These are phyloP conservation scores for Mycena belliarum DNA, from an alignment of 768 basidiomycete species.

Conservation along the genomic window DNA sequence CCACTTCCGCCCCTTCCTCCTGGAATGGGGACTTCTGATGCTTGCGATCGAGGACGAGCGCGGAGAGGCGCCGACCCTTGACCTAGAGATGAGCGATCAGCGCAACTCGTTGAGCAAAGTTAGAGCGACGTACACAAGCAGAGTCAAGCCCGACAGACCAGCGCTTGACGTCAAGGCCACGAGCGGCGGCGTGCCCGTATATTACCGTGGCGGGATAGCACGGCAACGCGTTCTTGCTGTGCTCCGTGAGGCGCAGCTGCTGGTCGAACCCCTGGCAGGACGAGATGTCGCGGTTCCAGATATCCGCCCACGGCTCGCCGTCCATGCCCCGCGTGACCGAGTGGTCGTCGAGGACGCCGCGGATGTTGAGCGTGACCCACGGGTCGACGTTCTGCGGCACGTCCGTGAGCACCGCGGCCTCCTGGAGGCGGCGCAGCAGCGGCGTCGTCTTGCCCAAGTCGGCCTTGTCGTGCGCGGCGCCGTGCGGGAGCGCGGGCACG, in stretches of 20 bases:
- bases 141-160: constrained; percentile 88
- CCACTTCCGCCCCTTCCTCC: constrained; percentile 14
- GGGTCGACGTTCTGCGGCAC: constrained; percentile 79
- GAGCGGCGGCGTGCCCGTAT: constrained; percentile 83
- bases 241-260: constrained; percentile 19
- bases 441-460: constrained; percentile 20
- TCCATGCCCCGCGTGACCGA: constrained; percentile 45
- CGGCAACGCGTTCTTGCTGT: constrained; percentile 38
- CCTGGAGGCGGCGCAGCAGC: constrained; percentile 59
- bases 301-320: constrained; percentile 73
- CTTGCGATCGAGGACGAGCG: constrained; percentile 9
- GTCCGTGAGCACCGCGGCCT: constrained; percentile 61
- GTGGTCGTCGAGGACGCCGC: constrained; percentile 49
- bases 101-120: neutral
- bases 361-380: constrained; percentile 76
- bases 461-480: constrained; percentile 3
- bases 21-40: neutral
- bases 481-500: constrained; percentile 42
- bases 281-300: constrained; percentile 71
- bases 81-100: neutral
- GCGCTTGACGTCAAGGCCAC: constrained; percentile 78
- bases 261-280: constrained; percentile 53
- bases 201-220: constrained; percentile 79
- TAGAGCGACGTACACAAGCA: constrained; percentile 59
- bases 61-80: neutral